phyloP scores from a whole-genome alignment of 306 rosid species.

The Astragalus glycyphyllos region DNA sequence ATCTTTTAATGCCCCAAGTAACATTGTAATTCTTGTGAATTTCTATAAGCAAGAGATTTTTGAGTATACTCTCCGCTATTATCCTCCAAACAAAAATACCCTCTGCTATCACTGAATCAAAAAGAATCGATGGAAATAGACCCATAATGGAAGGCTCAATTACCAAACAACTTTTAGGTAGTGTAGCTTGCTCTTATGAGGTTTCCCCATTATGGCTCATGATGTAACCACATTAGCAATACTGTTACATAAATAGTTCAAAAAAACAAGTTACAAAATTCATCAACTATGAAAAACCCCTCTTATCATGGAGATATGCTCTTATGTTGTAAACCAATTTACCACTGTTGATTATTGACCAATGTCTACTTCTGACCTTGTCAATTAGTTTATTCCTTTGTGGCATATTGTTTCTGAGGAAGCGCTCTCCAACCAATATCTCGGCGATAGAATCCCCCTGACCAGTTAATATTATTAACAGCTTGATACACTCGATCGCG shows the following conservation, averaged over 20 bases:
- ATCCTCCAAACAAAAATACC: too few relatives aligned
- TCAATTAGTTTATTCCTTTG: conserved; percentile 44
- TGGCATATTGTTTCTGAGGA: conserved; percentile 54
- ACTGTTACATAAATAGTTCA: conserved; percentile 5
- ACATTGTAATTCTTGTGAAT: neutral
- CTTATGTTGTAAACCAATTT: neutral
- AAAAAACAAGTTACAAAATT: conserved; percentile 14
- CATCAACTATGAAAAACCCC: conserved; percentile 24
- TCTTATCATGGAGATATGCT: conserved; percentile 19
- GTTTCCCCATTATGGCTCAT: conserved; percentile 29
- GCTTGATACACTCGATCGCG: conserved; percentile 72
- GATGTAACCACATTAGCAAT: conserved; percentile 13
- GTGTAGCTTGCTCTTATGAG: neutral
- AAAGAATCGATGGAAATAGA: neutral
- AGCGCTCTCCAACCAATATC: conserved; percentile 99
- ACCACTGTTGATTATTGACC: conserved; percentile 3
- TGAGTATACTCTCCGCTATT: too few relatives aligned
- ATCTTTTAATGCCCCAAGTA: neutral
- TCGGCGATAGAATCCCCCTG: conserved; percentile 82
- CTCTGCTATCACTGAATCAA: neutral
- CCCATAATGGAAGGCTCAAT: neutral
- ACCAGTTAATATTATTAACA: conserved; percentile 75
- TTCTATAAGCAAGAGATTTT: too few relatives aligned
- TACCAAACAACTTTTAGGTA: neutral
- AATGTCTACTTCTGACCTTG: neutral